phyloP scores from a whole-genome alignment of 176 grass and related monocot genomes.

The Eleusine indica region DNA sequence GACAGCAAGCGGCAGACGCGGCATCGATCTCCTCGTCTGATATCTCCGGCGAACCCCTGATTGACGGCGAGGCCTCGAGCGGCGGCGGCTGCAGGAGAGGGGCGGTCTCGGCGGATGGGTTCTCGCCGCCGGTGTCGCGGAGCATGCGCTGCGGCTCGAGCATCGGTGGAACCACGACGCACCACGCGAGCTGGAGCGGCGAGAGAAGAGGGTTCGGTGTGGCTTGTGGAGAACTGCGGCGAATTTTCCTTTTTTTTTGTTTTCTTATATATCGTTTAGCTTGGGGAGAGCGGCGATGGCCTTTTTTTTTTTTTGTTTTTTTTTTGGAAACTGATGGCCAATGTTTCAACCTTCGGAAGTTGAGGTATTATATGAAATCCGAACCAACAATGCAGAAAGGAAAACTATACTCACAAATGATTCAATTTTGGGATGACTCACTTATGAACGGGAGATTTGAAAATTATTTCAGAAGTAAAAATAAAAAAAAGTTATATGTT shows the following conservation, averaged over 20 bases:
- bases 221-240: not conserved
- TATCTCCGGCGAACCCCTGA: constrained; percentile 41
- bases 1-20: constrained; percentile 68
- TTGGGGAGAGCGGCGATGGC: not conserved
- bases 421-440: no score
- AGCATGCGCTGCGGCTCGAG: constrained; percentile 21
- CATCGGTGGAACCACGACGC: constrained; percentile 7
- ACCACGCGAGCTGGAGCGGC: not conserved
- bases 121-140: not conserved
- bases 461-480: no score
- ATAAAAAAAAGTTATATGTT: no score
- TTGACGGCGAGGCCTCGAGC: not conserved
- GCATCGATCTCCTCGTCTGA: constrained; percentile 69
- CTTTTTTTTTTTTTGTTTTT: no score
- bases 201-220: not conserved
- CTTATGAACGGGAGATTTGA: no score
- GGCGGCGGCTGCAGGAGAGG: constrained; percentile 18
- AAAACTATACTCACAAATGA: no score
- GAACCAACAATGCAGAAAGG: no score
- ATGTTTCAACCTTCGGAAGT: not conserved
- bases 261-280: not conserved
- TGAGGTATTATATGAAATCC: no score
- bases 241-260: not conserved
- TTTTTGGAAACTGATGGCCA: no score
- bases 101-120: not conserved